phyloP scores from a whole-genome alignment of 345 rosid species.

The Brassica carinata region DNA sequence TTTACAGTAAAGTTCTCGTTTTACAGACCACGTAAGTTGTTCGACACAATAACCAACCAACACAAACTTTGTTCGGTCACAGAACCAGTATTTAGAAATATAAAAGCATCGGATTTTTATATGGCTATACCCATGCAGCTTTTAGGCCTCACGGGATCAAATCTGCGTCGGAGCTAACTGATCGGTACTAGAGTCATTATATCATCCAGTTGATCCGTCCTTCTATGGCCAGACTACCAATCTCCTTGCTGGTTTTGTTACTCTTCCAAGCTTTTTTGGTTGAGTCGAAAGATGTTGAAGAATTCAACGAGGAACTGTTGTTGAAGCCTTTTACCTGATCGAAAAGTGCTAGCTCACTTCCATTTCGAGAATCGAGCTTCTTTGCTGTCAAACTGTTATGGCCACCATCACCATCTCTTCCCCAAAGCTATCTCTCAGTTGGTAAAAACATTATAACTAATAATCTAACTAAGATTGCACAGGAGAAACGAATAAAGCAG shows the following conservation, averaged over 20 bases:
- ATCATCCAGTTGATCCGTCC: neutral
- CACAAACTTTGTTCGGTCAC: neutral
- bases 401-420: conserved; percentile 77
- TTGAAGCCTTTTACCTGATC: conserved; percentile 71
- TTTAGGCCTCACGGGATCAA: neutral
- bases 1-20: neutral
- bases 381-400: conserved; percentile 51
- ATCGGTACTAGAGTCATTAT: neutral
- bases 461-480: neutral
- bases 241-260: too few species aligned
- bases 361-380: conserved; percentile 48
- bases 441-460: neutral
- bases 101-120: too few species aligned
- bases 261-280: too few species aligned
- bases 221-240: too few species aligned
- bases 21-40: neutral
- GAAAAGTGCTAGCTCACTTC: conserved; percentile 73
- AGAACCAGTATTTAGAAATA: too few species aligned
- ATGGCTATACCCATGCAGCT: neutral
- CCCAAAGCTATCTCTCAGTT: conserved; percentile 82
- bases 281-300: too few species aligned
- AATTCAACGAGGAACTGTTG: conserved; percentile 41
- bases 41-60: neutral
- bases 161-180: neutral
- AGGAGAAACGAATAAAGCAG: conserved; percentile 7